These are phyloP conservation scores for Scytalidium sp. DNA, from an alignment of 2,329 filamentous ascomycete genomes.

Conservation along the genomic window DNA sequence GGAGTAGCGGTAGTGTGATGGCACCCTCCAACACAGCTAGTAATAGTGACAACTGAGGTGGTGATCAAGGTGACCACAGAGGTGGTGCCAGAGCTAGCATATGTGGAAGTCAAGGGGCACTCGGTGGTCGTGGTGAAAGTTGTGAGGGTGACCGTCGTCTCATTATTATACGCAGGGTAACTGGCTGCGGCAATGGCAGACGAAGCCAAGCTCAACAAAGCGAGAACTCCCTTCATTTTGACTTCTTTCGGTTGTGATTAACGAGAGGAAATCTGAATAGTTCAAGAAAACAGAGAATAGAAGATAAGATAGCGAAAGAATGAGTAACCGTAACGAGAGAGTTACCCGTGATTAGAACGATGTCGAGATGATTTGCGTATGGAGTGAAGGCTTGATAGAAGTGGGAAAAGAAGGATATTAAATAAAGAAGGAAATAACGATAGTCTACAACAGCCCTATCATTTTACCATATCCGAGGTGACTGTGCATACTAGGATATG, in stretches of 20 bases:
- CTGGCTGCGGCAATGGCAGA: constrained; percentile 15
- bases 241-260: constrained; percentile 5
- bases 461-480: background rate
- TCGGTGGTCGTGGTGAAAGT: constrained; percentile 18
- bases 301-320: constrained; percentile 1
- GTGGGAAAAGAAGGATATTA: constrained; percentile 2
- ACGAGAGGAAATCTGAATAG: constrained; percentile 8
- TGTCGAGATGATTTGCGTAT: constrained; percentile 22
- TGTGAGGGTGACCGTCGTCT: constrained; percentile 12
- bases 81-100: constrained; percentile 17
- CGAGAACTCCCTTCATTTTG: constrained; percentile 24
- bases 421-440: background rate
- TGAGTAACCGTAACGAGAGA: constrained; percentile 44
- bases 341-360: constrained; percentile 29
- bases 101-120: constrained; percentile 21
- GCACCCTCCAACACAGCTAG: constrained; percentile 17
- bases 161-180: constrained; percentile 6
- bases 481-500: background rate
- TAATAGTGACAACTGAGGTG: constrained; percentile 23
- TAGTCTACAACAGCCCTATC: background rate
- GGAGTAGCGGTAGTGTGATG: background rate
- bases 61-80: constrained; percentile 18
- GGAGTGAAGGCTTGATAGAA: constrained; percentile 15
- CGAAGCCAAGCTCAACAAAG: constrained; percentile 22
- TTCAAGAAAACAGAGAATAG: constrained; percentile 6